Evolutionary conservation across 1,284 basidiomycete genomes (phyloP).

Genomic region (Rhodotorula sp.): DNA sequence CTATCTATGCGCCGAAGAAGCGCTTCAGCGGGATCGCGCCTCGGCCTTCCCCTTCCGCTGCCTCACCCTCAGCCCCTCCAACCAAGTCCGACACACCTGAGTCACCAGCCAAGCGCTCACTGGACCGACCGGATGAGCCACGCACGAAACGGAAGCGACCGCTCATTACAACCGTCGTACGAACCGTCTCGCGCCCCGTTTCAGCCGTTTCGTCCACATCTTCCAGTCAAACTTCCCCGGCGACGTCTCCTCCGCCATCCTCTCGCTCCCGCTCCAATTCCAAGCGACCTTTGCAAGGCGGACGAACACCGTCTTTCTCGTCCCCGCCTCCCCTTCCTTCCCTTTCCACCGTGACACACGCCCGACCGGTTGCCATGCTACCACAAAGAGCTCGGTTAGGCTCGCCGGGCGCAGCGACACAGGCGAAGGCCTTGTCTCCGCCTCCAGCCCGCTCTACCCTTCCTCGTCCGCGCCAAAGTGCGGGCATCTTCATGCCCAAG

Average conservation of each 20-base stretch:
- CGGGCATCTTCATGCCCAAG: slow-evolving; percentile 7
- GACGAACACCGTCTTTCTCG: no score
- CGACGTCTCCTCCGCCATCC: neutral
- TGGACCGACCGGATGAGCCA: neutral
- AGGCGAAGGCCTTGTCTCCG: neutral
- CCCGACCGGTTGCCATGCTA: no score
- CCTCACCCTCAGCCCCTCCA: neutral
- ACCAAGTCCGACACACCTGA: neutral
- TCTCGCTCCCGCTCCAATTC: neutral
- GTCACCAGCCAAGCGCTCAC: neutral
- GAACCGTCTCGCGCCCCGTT: neutral
- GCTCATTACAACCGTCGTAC: slow-evolving; percentile 11
- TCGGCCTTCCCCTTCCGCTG: neutral
- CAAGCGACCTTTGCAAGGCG: neutral
- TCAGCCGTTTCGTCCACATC: neutral
- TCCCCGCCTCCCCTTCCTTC: no score
- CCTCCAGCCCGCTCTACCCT: neutral
- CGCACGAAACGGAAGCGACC: neutral
- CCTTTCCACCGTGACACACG: no score
- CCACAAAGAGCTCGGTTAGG: no score
- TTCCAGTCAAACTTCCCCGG: neutral
- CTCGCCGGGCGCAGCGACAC: no score
- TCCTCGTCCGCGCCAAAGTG: neutral
- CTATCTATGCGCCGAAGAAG: slow-evolving; percentile 27
- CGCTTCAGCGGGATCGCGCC: neutral